Evolutionary conservation across 495 filamentous ascomycete genomes (phyloP).

Genomic region (Xanthoparmelia taractica): DNA sequence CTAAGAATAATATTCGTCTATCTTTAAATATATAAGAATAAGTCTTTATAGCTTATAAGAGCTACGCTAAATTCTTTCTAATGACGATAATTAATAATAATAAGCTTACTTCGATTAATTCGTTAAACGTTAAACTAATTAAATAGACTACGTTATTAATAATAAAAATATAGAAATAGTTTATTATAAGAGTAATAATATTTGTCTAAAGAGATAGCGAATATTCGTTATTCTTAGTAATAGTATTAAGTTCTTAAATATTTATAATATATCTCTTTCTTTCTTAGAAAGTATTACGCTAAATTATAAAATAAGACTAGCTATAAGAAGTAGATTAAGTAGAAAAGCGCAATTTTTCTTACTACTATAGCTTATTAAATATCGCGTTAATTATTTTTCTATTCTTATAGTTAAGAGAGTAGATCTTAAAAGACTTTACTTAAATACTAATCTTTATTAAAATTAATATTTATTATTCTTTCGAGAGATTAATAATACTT

Average conservation of each 20-base stretch:
- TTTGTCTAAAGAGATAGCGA: neutral
- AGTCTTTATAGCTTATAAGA: constrained; percentile 3
- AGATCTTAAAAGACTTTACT: neutral
- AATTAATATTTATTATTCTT: constrained; percentile 12
- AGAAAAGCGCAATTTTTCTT: constrained; percentile 4
- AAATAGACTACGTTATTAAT: constrained; percentile 6
- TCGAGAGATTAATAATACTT: neutral
- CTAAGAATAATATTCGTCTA: no score
- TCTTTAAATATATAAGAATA: no score
- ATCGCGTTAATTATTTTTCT: constrained; percentile 19
- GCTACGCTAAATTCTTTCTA: constrained; percentile 11
- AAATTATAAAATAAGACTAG: neutral
- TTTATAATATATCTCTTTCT: constrained; percentile 9
- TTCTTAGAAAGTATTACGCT: neutral
- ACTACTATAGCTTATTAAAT: constrained; percentile 23
- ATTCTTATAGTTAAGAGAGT: constrained; percentile 6
- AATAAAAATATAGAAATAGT: neutral
- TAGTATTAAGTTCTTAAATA: constrained; percentile 14
- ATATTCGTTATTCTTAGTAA: constrained; percentile 12
- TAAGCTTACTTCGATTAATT: constrained; percentile 10
- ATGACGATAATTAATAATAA: constrained; percentile 2
- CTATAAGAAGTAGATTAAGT: neutral
- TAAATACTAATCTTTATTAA: neutral
- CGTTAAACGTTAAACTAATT: constrained; percentile 8
- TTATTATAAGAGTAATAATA: constrained; percentile 6